phyloP scores from a whole-genome alignment of 1,284 basidiomycete species.

The Omphalotus olearius region DNA sequence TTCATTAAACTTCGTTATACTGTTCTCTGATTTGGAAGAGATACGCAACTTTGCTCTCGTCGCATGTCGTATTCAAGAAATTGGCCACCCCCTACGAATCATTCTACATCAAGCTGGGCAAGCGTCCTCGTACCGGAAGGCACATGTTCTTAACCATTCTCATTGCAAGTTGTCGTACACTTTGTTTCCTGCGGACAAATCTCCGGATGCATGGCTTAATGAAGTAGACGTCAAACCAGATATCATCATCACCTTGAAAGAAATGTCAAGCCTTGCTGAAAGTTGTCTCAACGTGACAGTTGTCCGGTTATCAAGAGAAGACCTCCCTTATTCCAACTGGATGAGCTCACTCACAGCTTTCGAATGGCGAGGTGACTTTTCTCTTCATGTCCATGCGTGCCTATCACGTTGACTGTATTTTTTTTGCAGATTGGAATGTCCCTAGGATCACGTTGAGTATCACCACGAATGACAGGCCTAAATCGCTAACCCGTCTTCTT shows the following conservation, averaged over 20 bases:
- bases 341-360: conserved; percentile 51
- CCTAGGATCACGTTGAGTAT: conserved; percentile 67
- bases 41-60: conserved; percentile 36
- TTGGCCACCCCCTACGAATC: conserved; percentile 31
- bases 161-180: conserved; percentile 18
- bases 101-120: conserved; percentile 27
- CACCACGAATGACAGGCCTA: conserved; percentile 72
- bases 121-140: neutral
- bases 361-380: conserved; percentile 51
- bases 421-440: conserved; percentile 63
- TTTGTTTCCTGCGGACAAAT: neutral
- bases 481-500: conserved; percentile 66
- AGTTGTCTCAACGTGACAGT: conserved; percentile 23
- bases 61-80: conserved; percentile 38
- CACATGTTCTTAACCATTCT: neutral
- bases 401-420: conserved; percentile 6
- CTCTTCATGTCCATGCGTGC: neutral
- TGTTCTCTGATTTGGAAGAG: conserved; percentile 37
- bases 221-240: conserved; percentile 18
- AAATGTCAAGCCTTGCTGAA: conserved; percentile 17
- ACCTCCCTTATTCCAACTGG: conserved; percentile 60
- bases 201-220: conserved; percentile 1
- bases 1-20: conserved; percentile 23
- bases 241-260: conserved; percentile 31
- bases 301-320: conserved; percentile 46